A percentile compares a stretch with the other conserved stretches of the same genome.
Evolutionary conservation across 2,329 filamentous ascomycete genomes (phyloP).

Genomic region (Talaromyces sp.): DNA sequence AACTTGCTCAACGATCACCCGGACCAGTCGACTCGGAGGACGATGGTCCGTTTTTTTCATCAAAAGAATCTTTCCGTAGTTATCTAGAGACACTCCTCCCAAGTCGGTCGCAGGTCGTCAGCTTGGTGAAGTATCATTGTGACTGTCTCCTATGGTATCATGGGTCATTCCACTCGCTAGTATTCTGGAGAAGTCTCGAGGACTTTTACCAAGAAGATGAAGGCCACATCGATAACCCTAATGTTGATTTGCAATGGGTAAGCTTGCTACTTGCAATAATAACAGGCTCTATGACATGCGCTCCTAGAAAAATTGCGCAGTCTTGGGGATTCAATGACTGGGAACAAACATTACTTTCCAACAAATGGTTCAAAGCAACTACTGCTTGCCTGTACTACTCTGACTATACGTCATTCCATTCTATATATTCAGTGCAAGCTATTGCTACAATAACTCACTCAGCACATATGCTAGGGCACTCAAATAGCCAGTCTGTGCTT

Average conservation of each 20-base stretch:
- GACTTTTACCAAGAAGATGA: not conserved
- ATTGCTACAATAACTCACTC: constrained; percentile 8
- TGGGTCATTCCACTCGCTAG: constrained; percentile 6
- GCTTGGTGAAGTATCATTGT: constrained; percentile 7
- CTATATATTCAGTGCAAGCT: constrained; percentile 7
- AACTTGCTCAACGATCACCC: not conserved
- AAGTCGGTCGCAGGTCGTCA: not conserved
- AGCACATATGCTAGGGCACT: constrained; percentile 6
- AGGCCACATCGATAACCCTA: not conserved
- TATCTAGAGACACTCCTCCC: constrained; percentile 9
- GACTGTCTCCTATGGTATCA: constrained; percentile 11
- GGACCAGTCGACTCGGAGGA: not conserved
- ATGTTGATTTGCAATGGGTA: constrained; percentile 5
- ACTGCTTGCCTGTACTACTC: constrained; percentile 5
- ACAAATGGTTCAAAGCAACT: constrained; percentile 9
- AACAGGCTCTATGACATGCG: constrained; percentile 2
- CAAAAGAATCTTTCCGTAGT: not conserved
- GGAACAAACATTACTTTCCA: constrained; percentile 4
- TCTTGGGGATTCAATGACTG: constrained; percentile 8
- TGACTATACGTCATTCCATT: constrained; percentile 8
- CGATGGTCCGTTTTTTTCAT: constrained; percentile 1
- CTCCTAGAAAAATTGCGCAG: constrained; percentile 5
- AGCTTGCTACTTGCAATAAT: constrained; percentile 7
- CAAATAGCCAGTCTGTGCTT: constrained; percentile 3
- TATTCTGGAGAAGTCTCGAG: not conserved